Percentiles rank a stretch among this genome's conserved stretches.
Evolutionary conservation across 1,139 yeast genomes (phyloP).

Genomic region (Pichia inconspicua): DNA sequence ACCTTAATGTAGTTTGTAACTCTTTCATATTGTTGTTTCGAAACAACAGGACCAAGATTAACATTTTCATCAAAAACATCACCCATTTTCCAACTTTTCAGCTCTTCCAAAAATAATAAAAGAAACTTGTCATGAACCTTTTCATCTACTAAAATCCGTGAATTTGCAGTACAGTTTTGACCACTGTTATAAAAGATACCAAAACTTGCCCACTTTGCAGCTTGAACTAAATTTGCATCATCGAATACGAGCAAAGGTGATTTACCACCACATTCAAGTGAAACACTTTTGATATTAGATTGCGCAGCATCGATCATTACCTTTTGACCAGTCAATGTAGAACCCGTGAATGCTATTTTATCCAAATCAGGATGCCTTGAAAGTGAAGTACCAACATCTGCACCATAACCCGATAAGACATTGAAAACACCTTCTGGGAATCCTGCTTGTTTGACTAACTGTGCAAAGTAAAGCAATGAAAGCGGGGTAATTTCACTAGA

Average conservation of each 20-base stretch:
- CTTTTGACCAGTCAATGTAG: constrained; percentile 45
- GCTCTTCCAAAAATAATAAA: constrained; percentile 31
- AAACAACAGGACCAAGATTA: constrained; percentile 75
- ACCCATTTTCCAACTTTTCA: constrained; percentile 47
- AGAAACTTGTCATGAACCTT: constrained; percentile 62
- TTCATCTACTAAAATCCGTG: constrained; percentile 71
- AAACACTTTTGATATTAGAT: constrained; percentile 56
- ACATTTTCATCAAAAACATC: constrained; percentile 47
- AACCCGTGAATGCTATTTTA: constrained; percentile 53
- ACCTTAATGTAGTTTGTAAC: constrained; percentile 56
- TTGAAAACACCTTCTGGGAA: constrained; percentile 59
- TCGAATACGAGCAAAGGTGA: constrained; percentile 65
- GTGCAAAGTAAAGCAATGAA: constrained; percentile 48
- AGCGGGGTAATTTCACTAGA: constrained; percentile 61
- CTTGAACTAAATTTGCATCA: constrained; percentile 71
- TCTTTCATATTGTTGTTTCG: constrained; percentile 59
- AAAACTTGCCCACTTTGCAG: constrained; percentile 77
- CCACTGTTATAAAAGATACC: constrained; percentile 85
- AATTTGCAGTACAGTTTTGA: constrained; percentile 87
- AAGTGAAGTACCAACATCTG: constrained; percentile 45
- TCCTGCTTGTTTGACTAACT: constrained; percentile 49
- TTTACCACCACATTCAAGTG: constrained; percentile 93
- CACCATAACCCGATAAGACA: constrained; percentile 48
- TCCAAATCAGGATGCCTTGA: constrained; percentile 40
- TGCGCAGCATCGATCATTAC: constrained; percentile 61